Conservation (phyloP, 805 yeast genomes). For the Ogataea nitratoaversa region DNA sequence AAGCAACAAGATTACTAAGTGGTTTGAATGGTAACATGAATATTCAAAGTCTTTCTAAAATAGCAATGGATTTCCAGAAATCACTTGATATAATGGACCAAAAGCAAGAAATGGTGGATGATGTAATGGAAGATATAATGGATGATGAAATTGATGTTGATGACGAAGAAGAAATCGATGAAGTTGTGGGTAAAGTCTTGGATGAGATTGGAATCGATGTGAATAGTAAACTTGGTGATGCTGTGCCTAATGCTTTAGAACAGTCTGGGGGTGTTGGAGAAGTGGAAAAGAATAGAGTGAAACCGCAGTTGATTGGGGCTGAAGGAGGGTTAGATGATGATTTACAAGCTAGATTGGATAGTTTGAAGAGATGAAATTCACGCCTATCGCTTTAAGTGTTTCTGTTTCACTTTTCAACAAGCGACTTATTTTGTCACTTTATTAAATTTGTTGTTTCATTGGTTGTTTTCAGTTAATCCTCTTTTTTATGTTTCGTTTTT, state of each 20-base stretch:
- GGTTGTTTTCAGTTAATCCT: no score
- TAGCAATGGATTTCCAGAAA: conserved; percentile 92
- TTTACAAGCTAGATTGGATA: conserved; percentile 81
- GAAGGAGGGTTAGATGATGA: conserved; percentile 65
- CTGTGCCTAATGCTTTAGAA: conserved; percentile 36
- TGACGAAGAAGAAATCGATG: conserved; percentile 82
- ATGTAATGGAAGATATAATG: conserved; percentile 95
- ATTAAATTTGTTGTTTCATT: no score
- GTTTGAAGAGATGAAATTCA: conserved; percentile 65
- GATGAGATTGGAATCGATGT: conserved; percentile 96
- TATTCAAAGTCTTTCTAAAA: conserved; percentile 79
- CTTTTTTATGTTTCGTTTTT: no score
- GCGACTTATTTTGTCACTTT: no score
- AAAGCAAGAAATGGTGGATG: conserved; percentile 98
- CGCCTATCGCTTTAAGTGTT: no score
- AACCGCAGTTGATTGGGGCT: conserved; percentile 30
- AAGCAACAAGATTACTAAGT: conserved; percentile 79
- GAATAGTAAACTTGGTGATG: conserved; percentile 40
- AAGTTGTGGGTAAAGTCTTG: conserved; percentile 82
- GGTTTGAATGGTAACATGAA: conserved; percentile 88
- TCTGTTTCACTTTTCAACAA: no score
- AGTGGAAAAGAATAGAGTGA: conserved; percentile 3
- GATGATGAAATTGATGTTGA: conserved; percentile 83
- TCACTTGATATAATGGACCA: conserved; percentile 98
- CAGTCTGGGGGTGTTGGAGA: conserved; percentile 8